Percentiles rank a stretch among this genome's conserved stretches.
phyloP scores from a whole-genome alignment of 192 early-diverging fungal species.

The Chytriomyces sp. region DNA sequence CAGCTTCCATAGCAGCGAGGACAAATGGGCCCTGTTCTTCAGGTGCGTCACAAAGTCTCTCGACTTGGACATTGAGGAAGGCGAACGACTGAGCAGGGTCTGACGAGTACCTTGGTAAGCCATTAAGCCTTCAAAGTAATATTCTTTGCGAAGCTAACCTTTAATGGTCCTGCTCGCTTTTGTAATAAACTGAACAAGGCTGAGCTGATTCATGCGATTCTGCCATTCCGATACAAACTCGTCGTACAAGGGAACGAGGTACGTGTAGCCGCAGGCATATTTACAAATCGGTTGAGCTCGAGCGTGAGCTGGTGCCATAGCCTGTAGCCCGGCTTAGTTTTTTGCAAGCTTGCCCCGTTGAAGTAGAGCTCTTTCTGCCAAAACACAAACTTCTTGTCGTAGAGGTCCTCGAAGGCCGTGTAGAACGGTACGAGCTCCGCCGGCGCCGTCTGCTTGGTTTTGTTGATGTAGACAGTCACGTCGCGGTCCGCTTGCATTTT shows the following conservation, averaged over 20 bases:
- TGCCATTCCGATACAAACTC: slow-evolving; percentile 94
- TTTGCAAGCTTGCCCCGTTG: no score
- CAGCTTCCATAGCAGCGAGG: slow-evolving; percentile 82
- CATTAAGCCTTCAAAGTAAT: not conserved
- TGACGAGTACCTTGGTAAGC: not conserved
- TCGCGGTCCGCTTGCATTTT: slow-evolving; percentile 44
- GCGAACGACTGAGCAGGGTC: slow-evolving; percentile 53
- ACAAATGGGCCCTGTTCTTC: slow-evolving; percentile 84
- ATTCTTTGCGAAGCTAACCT: slow-evolving; percentile 51
- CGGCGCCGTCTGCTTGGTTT: slow-evolving; percentile 66
- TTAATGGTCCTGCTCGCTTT: slow-evolving; percentile 72
- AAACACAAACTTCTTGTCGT: slow-evolving; percentile 81
- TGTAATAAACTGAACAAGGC: slow-evolving; percentile 81
- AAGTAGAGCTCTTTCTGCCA: no score
- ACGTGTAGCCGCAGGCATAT: slow-evolving; percentile 73
- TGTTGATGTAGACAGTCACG: slow-evolving; percentile 71
- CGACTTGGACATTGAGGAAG: slow-evolving; percentile 73
- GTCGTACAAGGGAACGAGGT: slow-evolving; percentile 81
- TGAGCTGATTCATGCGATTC: slow-evolving; percentile 92
- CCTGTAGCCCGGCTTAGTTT: no score
- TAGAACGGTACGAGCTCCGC: slow-evolving; percentile 75
- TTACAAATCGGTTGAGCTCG: slow-evolving; percentile 77
- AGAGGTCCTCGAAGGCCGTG: slow-evolving; percentile 84
- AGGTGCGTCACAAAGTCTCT: slow-evolving; percentile 60
- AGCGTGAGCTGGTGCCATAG: slow-evolving; percentile 98